Evolutionary conservation across 257 asterid species (phyloP), one percentile per base, ranked within the genome.

Genomic region (Lantana camara): DNA sequence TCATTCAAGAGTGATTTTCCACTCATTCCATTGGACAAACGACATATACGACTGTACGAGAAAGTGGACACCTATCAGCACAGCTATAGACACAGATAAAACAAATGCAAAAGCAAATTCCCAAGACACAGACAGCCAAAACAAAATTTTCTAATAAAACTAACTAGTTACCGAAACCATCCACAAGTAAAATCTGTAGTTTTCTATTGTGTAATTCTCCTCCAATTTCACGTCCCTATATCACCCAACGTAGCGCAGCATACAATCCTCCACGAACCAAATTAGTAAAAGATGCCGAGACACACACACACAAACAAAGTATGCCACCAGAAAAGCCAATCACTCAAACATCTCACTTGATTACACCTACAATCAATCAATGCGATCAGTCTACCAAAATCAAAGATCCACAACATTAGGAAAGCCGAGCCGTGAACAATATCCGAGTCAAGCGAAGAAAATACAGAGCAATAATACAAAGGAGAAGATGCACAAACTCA

Each of bases 301-400:
- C 23, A 4, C 1, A 32, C n/a, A 9, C 7, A 22, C 10, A n/a
- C 3, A 4, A 9, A n/a, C 14, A 47, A 40, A 35, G 6, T 29
- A 9, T 13, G 42, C 46, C 49, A 22, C 11, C 29, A 69, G 8
- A n/a, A n/a, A n/a, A n/a, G n/a, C n/a, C n/a, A n/a, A n/a, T n/a
- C n/a, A n/a, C n/a, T n/a, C n/a, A n/a, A n/a, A n/a, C n/a, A n/a
- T n/a, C n/a, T n/a, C n/a, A n/a, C n/a, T n/a, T n/a, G n/a, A n/a
- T n/a, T n/a, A 30, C 12, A 27, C 49, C 64, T 21, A 45, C 56
- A 53, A 58, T 69, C 16, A 60, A 45, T 16, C 48, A 53, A 60
- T 3, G 11, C 9, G 40, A 35, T 35, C 11, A 35, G 40, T 27
- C 32, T 27, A 35, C 40, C 11, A 5, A 9, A 9, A 35, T 35